These are phyloP conservation scores for Colletotrichum spaethianum DNA, from an alignment of 2,329 filamentous ascomycete genomes.

Conservation along the genomic window DNA sequence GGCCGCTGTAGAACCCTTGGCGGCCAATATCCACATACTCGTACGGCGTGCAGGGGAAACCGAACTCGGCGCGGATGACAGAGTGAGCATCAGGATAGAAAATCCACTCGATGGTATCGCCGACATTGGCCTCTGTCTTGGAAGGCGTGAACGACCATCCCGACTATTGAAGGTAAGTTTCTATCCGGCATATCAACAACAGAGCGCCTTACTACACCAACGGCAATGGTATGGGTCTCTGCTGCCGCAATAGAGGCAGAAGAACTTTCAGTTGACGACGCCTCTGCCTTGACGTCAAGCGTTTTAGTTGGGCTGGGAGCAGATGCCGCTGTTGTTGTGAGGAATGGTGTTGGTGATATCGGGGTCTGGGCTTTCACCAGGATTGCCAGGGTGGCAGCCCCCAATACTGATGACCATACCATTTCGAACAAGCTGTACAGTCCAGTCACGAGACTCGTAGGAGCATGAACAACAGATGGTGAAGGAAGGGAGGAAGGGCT, in stretches of 20 bases:
- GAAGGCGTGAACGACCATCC: conserved; percentile 52
- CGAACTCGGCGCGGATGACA: conserved; percentile 72
- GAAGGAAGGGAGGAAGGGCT: not conserved
- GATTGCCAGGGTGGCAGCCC: conserved; percentile 14
- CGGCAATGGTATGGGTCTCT: conserved; percentile 37
- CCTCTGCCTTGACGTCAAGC: not conserved
- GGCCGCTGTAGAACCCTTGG: conserved; percentile 69
- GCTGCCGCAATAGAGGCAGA: conserved; percentile 1
- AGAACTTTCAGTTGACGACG: not conserved
- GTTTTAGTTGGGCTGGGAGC: not conserved
- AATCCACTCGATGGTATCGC: conserved; percentile 68
- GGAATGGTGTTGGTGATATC: conserved; percentile 21
- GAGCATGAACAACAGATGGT: not conserved
- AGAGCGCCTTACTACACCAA: conserved; percentile 32
- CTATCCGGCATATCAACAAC: not conserved
- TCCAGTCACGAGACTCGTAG: not conserved
- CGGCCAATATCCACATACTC: conserved; percentile 64
- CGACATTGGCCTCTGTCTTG: conserved; percentile 53
- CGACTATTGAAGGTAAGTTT: conserved; percentile 34
- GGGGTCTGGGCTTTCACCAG: conserved; percentile 23
- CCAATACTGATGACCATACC: conserved; percentile 5
- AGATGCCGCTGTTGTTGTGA: not conserved
- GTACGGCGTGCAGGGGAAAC: conserved; percentile 75
- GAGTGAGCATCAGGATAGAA: conserved; percentile 77
- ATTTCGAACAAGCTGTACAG: conserved; percentile 5